A percentile compares a stretch with the other conserved stretches of the same genome.
phyloP scores from a whole-genome alignment of 2,329 filamentous ascomycete genomes.

The Colletotrichum noveboracense region DNA sequence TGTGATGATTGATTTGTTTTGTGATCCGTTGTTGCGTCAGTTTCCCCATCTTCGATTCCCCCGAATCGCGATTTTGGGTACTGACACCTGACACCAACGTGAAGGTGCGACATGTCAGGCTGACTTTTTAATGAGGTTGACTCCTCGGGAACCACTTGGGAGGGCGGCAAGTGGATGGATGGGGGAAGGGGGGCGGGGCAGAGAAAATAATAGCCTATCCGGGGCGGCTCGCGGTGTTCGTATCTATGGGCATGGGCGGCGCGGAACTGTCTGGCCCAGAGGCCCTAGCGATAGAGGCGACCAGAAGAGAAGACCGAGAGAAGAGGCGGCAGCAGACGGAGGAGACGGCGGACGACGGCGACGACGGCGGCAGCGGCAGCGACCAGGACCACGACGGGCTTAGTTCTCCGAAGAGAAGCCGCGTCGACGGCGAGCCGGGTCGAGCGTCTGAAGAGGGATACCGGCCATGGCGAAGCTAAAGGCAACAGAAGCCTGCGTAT shows the following conservation, averaged over 20 bases:
- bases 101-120: conserved; percentile 4
- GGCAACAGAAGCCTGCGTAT: background rate
- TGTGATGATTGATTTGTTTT: background rate
- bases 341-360: background rate
- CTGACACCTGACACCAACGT: conserved; percentile 1
- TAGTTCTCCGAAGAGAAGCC: background rate
- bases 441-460: background rate
- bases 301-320: background rate
- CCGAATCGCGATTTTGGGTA: background rate
- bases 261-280: background rate
- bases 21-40: background rate
- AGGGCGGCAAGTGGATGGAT: too few species aligned
- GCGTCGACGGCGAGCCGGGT: background rate
- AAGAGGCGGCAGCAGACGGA: too few species aligned
- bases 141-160: background rate
- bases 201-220: background rate
- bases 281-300: background rate
- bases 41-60: background rate
- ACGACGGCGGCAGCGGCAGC: background rate
- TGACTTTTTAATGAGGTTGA: background rate
- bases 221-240: background rate
- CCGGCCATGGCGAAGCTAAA: background rate
- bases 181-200: too few species aligned
- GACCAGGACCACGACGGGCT: background rate
- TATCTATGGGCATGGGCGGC: background rate